phyloP scores from a whole-genome alignment of 768 basidiomycete species.

The Cantharellus anzutake region DNA sequence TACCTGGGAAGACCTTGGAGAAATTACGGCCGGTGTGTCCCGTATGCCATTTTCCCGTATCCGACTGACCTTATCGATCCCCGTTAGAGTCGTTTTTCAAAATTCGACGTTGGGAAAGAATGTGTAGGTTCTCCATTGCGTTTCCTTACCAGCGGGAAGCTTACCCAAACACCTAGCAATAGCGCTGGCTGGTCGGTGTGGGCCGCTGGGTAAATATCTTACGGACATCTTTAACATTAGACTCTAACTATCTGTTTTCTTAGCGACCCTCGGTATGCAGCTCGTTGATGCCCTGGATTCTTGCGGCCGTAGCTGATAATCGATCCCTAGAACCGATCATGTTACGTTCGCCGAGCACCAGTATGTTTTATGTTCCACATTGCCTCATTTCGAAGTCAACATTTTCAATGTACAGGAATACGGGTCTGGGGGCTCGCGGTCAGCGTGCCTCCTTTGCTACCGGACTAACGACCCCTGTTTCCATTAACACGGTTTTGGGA shows the following conservation, averaged over 20 bases:
- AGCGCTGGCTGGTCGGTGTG: not conserved
- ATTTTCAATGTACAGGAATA: not conserved
- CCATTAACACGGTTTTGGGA: constrained; percentile 3
- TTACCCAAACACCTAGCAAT: not conserved
- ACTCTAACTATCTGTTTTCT: not conserved
- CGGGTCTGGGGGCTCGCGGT: constrained; percentile 7
- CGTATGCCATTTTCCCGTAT: not conserved
- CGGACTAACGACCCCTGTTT: constrained; percentile 9
- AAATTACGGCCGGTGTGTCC: not conserved
- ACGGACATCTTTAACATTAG: not conserved
- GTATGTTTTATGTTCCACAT: not conserved
- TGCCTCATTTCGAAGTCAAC: not conserved
- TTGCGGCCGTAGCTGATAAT: not conserved
- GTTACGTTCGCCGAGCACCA: not conserved
- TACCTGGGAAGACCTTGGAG: constrained; percentile 1
- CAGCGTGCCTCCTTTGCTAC: constrained; percentile 16
- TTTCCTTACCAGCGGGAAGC: not conserved
- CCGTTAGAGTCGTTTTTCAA: constrained; percentile 16
- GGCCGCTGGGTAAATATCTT: not conserved
- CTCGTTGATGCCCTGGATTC: no score
- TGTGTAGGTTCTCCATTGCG: not conserved
- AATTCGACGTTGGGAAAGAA: constrained; percentile 4
- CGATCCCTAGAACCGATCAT: not conserved
- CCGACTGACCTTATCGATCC: not conserved
- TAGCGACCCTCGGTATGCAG: not conserved